phyloP scores from a whole-genome alignment of 306 rosid genomes.

The Albizia julibrissin region DNA sequence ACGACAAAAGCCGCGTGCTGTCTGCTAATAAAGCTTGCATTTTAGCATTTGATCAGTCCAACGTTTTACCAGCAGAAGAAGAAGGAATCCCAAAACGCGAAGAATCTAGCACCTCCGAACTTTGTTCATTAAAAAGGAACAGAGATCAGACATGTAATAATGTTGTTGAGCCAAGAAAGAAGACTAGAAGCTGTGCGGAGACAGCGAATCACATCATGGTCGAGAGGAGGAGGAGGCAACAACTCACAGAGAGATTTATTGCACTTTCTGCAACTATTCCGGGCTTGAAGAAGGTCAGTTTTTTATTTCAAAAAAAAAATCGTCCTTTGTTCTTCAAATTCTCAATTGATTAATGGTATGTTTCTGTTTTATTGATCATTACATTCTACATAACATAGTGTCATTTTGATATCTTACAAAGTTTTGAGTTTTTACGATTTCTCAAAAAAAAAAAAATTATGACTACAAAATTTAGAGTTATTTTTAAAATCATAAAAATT shows the following conservation, averaged over 20 bases:
- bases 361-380: too few species aligned
- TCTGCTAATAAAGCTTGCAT: conserved; percentile 29
- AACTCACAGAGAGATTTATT: conserved; percentile 33
- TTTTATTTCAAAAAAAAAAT: too few species aligned
- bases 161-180: conserved; percentile 1
- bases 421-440: too few species aligned
- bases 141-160: not conserved
- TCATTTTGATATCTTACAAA: too few species aligned
- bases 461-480: too few species aligned
- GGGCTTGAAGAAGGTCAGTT: conserved; percentile 40
- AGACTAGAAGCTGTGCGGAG: conserved; percentile 29
- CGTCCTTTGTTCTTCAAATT: not conserved
- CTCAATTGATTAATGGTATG: not conserved
- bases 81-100: not conserved
- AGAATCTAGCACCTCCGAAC: not conserved
- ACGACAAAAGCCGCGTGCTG: not conserved
- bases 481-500: too few species aligned
- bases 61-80: conserved; percentile 15
- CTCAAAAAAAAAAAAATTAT: too few species aligned
- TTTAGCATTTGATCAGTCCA: conserved; percentile 33
- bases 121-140: not conserved
- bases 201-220: conserved; percentile 32
- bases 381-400: too few species aligned
- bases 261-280: conserved; percentile 45
- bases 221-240: conserved; percentile 40